phyloP scores from a whole-genome alignment of 495 filamentous ascomycete genomes.

The Penicillium flavigenum region DNA sequence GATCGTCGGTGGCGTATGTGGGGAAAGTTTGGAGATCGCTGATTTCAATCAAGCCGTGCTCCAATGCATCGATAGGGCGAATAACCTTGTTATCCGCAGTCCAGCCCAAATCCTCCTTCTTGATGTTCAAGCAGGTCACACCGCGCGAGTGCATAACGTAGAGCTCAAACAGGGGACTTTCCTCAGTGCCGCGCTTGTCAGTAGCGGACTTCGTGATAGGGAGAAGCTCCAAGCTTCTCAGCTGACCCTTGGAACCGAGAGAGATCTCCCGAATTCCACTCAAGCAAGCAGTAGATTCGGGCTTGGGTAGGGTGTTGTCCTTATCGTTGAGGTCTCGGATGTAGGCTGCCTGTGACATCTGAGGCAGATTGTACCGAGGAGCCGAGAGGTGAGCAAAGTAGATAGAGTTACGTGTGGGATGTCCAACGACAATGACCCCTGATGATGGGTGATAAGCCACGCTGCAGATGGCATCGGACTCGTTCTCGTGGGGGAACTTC shows the following conservation, averaged over 20 bases:
- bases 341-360: constrained; percentile 83
- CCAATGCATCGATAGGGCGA: constrained; percentile 67
- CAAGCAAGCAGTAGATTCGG: constrained; percentile 92
- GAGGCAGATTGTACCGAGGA: constrained; percentile 77
- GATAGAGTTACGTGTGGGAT: constrained; percentile 94
- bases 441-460: constrained; percentile 87
- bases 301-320: constrained; percentile 70
- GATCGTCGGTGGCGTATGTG: constrained; percentile 44
- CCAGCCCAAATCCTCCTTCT: constrained; percentile 87
- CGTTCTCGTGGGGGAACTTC: constrained; percentile 92
- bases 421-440: constrained; percentile 90
- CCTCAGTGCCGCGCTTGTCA: constrained; percentile 48
- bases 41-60: constrained; percentile 59
- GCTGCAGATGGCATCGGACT: constrained; percentile 95
- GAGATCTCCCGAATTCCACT: constrained; percentile 94
- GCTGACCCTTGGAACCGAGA: constrained; percentile 79
- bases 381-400: constrained; percentile 95
- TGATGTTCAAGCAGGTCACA: constrained; percentile 80
- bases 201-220: constrained; percentile 51
- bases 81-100: constrained; percentile 80
- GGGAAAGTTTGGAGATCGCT: constrained; percentile 49
- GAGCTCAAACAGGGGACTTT: constrained; percentile 77
- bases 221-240: constrained; percentile 87
- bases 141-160: constrained; percentile 98
- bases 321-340: constrained; percentile 71